These are phyloP conservation scores for Brettanomyces bruxellensis DNA, from an alignment of 805 yeast species.

Conservation along the genomic window DNA sequence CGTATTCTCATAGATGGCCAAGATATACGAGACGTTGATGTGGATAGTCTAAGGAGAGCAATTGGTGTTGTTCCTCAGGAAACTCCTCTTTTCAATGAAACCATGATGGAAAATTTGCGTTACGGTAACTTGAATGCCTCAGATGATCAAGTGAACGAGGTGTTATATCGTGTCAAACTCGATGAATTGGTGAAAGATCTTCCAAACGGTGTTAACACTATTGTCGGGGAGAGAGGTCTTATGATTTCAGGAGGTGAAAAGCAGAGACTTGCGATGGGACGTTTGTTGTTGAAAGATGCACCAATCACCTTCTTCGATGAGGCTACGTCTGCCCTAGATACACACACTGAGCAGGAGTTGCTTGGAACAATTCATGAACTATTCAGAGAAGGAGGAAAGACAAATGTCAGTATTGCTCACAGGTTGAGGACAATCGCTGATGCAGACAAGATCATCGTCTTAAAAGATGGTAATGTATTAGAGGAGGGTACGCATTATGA, in stretches of 20 bases:
- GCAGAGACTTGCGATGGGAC: conserved; percentile 88
- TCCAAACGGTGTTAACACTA: conserved; percentile 78
- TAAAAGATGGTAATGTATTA: conserved; percentile 65
- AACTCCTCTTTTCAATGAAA: conserved; percentile 89
- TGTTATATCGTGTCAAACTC: conserved; percentile 64
- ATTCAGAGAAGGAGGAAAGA: conserved; percentile 47
- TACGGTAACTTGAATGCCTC: conserved; percentile 73
- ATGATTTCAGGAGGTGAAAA: conserved; percentile 99
- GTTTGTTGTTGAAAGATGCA: conserved; percentile 77
- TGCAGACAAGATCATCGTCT: conserved; percentile 84
- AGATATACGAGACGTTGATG: conserved; percentile 64
- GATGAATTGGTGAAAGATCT: conserved; percentile 52
- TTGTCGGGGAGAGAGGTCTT: conserved; percentile 96
- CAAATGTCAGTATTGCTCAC: conserved; percentile 91
- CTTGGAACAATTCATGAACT: conserved; percentile 64
- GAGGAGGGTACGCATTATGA: conserved; percentile 83
- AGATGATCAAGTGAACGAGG: conserved; percentile 59
- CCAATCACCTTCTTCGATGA: conserved; percentile 94
- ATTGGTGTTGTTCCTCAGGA: conserved; percentile 97
- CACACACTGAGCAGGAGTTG: conserved; percentile 87
- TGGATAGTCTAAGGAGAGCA: conserved; percentile 63
- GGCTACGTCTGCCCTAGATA: conserved; percentile 93
- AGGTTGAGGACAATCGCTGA: conserved; percentile 90
- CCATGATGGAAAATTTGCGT: conserved; percentile 77
- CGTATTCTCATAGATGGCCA: conserved; percentile 81